A percentile compares a stretch with the other conserved stretches of the same genome.
Evolutionary conservation across 768 basidiomycete genomes (phyloP).

Genomic region (Candolleomyces eurysporus): DNA sequence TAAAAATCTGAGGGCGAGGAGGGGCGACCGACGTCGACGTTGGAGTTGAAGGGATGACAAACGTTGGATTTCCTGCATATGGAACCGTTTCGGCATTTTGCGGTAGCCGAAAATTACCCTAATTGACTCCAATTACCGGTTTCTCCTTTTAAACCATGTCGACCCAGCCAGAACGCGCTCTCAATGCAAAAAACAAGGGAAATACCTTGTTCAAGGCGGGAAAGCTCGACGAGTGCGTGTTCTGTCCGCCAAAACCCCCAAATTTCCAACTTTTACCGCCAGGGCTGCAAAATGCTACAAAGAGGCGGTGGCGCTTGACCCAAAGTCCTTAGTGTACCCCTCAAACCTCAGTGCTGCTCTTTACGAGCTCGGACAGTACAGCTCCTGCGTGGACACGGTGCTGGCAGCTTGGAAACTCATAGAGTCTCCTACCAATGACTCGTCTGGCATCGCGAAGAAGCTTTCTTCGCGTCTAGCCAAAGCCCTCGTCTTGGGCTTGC

Average conservation of each 20-base stretch:
- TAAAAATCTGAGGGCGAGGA: too few relatives aligned
- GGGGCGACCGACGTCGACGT: too few relatives aligned
- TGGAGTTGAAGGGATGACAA: too few relatives aligned
- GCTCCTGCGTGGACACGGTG: conserved; percentile 17
- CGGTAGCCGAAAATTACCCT: too few relatives aligned
- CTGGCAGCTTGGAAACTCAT: conserved; percentile 15
- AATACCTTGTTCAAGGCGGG: conserved; percentile 25
- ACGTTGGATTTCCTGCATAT: too few relatives aligned
- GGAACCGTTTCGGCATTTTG: too few relatives aligned
- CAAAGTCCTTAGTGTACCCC: conserved; percentile 19
- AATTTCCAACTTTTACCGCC: not conserved
- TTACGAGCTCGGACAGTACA: conserved; percentile 26
- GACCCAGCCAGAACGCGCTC: conserved; percentile 6
- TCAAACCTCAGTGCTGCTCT: conserved; percentile 28
- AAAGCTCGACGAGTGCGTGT: conserved; percentile 18
- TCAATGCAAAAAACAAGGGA: conserved; percentile 23
- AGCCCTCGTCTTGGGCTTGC: conserved; percentile 20
- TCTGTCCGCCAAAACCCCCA: not conserved
- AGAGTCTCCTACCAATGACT: not conserved
- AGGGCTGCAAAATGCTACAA: conserved; percentile 1
- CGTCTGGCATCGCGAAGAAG: conserved; percentile 12
- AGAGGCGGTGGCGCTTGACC: conserved; percentile 22
- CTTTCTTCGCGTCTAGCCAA: conserved; percentile 22
- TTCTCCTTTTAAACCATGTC: conserved; percentile 1
- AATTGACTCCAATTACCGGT: too few relatives aligned